Evolutionary conservation across 2,329 filamentous ascomycete species (phyloP).

Genomic region (Aspergillus carbonarius): DNA sequence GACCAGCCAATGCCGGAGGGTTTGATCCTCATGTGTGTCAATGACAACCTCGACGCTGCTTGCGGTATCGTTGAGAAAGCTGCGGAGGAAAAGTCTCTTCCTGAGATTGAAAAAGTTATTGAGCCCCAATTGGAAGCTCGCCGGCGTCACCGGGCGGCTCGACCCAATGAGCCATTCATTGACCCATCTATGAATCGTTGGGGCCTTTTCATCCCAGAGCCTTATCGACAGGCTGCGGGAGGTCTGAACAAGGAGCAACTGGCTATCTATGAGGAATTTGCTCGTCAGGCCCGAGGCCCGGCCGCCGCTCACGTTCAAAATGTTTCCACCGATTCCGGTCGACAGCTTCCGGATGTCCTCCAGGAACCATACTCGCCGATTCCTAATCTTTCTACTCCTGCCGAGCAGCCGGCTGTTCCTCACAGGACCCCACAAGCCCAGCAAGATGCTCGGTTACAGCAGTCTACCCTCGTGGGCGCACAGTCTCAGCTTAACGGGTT

Average conservation of each 20-base stretch:
- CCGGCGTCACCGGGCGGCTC: conserved; percentile 69
- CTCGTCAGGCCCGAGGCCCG: conserved; percentile 72
- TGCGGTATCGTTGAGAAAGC: conserved; percentile 94
- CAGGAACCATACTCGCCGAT: conserved; percentile 61
- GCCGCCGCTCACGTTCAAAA: conserved; percentile 55
- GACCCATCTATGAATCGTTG: conserved; percentile 81
- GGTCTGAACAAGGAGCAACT: conserved; percentile 90
- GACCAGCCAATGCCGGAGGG: conserved; percentile 83
- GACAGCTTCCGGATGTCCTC: conserved; percentile 62
- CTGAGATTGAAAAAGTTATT: conserved; percentile 93
- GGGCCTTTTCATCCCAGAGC: conserved; percentile 90
- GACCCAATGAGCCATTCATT: conserved; percentile 81
- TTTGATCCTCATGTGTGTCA: conserved; percentile 97
- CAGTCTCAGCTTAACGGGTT: conserved; percentile 62
- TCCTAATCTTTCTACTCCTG: conserved; percentile 62
- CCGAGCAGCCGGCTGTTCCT: conserved; percentile 61
- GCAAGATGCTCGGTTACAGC: conserved; percentile 43
- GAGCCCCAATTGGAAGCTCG: conserved; percentile 76
- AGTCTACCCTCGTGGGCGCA: conserved; percentile 36
- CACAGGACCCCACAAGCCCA: conserved; percentile 56
- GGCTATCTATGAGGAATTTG: conserved; percentile 96
- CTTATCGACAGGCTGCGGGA: conserved; percentile 79
- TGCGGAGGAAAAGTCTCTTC: conserved; percentile 86
- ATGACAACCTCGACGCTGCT: conserved; percentile 91
- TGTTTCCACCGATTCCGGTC: conserved; percentile 58